Percentiles rank a stretch among this genome's conserved stretches.
Evolutionary conservation across 2,329 filamentous ascomycete genomes (phyloP).

Genomic region (Teratosphaeria viscida): DNA sequence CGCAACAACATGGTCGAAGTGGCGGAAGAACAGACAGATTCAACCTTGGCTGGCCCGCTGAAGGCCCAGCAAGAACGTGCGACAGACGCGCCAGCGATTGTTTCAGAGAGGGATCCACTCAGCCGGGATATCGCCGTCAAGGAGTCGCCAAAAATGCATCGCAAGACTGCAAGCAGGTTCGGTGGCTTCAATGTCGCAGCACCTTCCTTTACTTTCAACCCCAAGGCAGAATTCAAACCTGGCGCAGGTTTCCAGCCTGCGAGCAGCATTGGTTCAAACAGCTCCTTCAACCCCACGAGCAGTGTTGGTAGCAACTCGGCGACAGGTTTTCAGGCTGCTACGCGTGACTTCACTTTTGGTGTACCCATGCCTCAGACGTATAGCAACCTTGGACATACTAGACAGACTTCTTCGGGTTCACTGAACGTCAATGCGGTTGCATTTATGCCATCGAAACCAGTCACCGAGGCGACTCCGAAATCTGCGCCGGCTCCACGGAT

Average conservation of each 20-base stretch:
- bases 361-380: conserved; percentile 12
- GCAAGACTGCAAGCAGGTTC: conserved; percentile 50
- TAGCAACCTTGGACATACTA: conserved; percentile 9
- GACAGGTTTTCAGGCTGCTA: neutral
- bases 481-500: neutral
- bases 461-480: neutral
- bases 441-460: neutral
- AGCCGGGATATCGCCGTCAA: conserved; percentile 9
- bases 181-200: conserved; percentile 89
- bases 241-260: conserved; percentile 15
- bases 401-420: conserved; percentile 20
- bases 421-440: conserved; percentile 51
- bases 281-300: neutral
- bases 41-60: neutral
- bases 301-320: neutral
- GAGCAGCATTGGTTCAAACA: conserved; percentile 12
- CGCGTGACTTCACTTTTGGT: conserved; percentile 10
- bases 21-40: conserved; percentile 10
- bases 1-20: conserved; percentile 14
- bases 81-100: neutral
- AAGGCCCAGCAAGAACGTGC: neutral
- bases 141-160: conserved; percentile 50
- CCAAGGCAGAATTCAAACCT: conserved; percentile 40
- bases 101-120: conserved; percentile 8
- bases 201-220: conserved; percentile 75